Conservation (phyloP, 352 stramenopile species). For the Aphanomyces cochlioides region DNA sequence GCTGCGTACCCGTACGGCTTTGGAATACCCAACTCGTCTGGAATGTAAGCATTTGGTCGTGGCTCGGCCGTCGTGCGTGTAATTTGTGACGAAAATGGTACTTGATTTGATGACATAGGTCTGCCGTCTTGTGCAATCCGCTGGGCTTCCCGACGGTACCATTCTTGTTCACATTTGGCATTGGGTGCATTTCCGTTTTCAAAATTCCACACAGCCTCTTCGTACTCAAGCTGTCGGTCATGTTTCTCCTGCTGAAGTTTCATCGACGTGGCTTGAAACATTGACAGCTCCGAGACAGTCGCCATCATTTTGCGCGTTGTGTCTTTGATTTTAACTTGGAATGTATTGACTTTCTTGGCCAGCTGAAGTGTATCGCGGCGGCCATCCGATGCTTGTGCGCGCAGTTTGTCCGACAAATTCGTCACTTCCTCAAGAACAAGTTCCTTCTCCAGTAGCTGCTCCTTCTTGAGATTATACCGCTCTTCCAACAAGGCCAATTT, state of each 20-base stretch:
- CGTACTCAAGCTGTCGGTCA: conserved; percentile 56
- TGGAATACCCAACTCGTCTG: conserved; percentile 88
- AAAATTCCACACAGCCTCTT: conserved; percentile 56
- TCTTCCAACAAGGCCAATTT: conserved; percentile 85
- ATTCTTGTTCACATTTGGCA: conserved; percentile 69
- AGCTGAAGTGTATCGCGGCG: conserved; percentile 74
- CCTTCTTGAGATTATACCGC: conserved; percentile 88
- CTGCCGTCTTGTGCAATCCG: conserved; percentile 49
- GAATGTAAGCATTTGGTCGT: conserved; percentile 92
- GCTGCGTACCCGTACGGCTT: conserved; percentile 89
- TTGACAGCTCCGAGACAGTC: conserved; percentile 90
- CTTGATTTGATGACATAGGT: conserved; percentile 41
- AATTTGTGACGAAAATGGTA: conserved; percentile 53
- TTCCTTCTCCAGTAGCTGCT: conserved; percentile 92
- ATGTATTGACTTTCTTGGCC: conserved; percentile 88
- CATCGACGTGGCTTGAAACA: conserved; percentile 94
- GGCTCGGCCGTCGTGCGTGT: conserved; percentile 87
- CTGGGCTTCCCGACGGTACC: conserved; percentile 57
- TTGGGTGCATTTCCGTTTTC: conserved; percentile 70
- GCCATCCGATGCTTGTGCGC: conserved; percentile 65
- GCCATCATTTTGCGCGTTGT: conserved; percentile 93
- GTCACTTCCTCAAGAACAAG: conserved; percentile 92
- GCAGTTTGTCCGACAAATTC: conserved; percentile 80
- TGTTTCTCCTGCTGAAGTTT: conserved; percentile 92
- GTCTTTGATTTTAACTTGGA: conserved; percentile 88